phyloP scores from a whole-genome alignment of 129 eudicot genomes.

The Flaveria brownii region DNA sequence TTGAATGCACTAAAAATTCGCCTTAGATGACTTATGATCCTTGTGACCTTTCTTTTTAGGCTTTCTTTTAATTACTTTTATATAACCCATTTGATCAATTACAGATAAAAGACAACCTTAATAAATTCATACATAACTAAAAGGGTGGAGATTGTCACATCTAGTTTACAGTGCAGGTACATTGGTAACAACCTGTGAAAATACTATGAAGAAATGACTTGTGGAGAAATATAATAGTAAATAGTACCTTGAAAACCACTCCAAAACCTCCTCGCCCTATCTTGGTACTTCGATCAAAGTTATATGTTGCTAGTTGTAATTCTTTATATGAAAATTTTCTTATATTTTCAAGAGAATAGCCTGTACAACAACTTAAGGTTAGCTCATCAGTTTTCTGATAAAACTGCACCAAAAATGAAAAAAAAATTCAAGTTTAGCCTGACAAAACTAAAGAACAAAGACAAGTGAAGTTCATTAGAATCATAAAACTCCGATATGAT shows the following conservation, averaged over 20 bases:
- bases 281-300: conserved; percentile 67
- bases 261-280: conserved; percentile 99
- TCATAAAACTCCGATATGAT: not conserved
- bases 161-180: not conserved
- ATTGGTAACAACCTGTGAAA: not conserved
- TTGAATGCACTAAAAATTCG: not conserved
- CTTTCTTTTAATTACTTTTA: not conserved
- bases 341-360: conserved; percentile 46
- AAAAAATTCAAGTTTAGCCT: not conserved
- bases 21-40: not conserved
- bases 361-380: conserved; percentile 42
- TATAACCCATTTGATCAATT: not conserved
- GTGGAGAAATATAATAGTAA: conserved; percentile 5
- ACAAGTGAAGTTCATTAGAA: not conserved
- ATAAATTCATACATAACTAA: not conserved
- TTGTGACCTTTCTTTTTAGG: not conserved
- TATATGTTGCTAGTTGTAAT: conserved; percentile 60
- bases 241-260: conserved; percentile 80
- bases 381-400: conserved; percentile 13
- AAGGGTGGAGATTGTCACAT: not conserved
- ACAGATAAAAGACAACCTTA: not conserved
- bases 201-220: conserved; percentile 1
- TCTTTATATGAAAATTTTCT: conserved; percentile 67
- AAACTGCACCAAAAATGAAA: conserved; percentile 1
- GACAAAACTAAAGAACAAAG: not conserved